Conservation (phyloP, 2,329 filamentous ascomycete species). For the Lasiodiplodia theobromae region DNA sequence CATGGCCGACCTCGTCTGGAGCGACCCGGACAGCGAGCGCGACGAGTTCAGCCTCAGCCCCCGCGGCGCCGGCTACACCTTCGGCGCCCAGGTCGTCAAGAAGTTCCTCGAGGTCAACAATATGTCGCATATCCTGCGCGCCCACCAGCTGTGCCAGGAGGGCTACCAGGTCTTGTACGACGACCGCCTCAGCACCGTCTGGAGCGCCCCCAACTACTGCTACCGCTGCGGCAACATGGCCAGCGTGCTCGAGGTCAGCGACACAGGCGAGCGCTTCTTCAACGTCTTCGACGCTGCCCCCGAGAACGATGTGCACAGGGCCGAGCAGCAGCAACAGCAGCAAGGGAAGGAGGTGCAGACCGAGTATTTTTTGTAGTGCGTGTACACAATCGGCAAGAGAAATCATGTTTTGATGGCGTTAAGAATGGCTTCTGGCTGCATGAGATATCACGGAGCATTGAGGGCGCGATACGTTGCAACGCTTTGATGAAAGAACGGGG, state of each 20-base stretch:
- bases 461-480: conserved; percentile 14
- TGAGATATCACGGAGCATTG: conserved; percentile 28
- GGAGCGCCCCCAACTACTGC: conserved; percentile 82
- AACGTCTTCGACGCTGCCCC: conserved; percentile 98
- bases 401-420: conserved; percentile 10
- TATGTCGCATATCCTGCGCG: conserved; percentile 96
- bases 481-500: background rate
- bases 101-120: conserved; percentile 97
- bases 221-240: conserved; percentile 97
- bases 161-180: conserved; percentile 97
- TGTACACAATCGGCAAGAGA: background rate
- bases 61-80: conserved; percentile 93
- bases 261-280: conserved; percentile 91
- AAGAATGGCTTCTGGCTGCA: conserved; percentile 8
- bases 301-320: conserved; percentile 88
- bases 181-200: conserved; percentile 92
- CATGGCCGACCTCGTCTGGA: conserved; percentile 99
- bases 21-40: conserved; percentile 93
- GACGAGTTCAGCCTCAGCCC: conserved; percentile 97
- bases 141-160: conserved; percentile 98
- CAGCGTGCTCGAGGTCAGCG: conserved; percentile 94
- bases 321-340: conserved; percentile 76
- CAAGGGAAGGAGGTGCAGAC: conserved; percentile 75
- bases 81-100: conserved; percentile 95
- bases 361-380: conserved; percentile 70